Evolutionary conservation across 352 stramenopile genomes (phyloP).

Genomic region (Elongisporangium anandrum): DNA sequence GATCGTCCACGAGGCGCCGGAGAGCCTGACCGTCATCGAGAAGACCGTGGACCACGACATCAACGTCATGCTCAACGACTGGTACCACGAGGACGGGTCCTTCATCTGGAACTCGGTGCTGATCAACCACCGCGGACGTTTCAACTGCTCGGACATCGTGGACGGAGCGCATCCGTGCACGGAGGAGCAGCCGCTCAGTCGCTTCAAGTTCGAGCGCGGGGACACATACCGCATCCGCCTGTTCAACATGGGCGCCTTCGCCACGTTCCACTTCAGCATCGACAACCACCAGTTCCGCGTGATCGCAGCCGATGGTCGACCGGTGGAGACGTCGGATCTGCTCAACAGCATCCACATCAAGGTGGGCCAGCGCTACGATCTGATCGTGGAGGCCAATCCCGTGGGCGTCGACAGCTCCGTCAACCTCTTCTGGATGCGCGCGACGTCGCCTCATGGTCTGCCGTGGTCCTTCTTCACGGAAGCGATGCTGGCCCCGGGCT

Average conservation of each 20-base stretch:
- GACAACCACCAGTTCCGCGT: constrained; percentile 32
- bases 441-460: constrained; percentile 16
- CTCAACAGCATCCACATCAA: constrained; percentile 26
- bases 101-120: constrained; percentile 29
- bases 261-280: constrained; percentile 31
- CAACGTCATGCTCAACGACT: constrained; percentile 22
- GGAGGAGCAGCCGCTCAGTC: constrained; percentile 10
- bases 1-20: constrained; percentile 18
- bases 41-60: constrained; percentile 22
- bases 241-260: constrained; percentile 33
- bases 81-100: constrained; percentile 16
- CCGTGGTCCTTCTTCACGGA: constrained; percentile 14
- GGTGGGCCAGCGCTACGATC: constrained; percentile 25
- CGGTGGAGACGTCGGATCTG: constrained; percentile 18
- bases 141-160: constrained; percentile 23
- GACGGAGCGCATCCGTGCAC: constrained; percentile 16
- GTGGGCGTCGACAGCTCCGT: constrained; percentile 1
- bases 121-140: constrained; percentile 33
- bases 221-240: constrained; percentile 30
- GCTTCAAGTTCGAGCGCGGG: constrained; percentile 20
- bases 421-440: constrained; percentile 26
- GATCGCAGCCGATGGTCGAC: constrained; percentile 23
- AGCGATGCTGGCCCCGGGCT: constrained; percentile 6
- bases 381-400: constrained; percentile 22
- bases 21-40: constrained; percentile 14